Evolutionary conservation across 2,329 filamentous ascomycete species (phyloP).

Genomic region (Colletotrichum echinochloae): DNA sequence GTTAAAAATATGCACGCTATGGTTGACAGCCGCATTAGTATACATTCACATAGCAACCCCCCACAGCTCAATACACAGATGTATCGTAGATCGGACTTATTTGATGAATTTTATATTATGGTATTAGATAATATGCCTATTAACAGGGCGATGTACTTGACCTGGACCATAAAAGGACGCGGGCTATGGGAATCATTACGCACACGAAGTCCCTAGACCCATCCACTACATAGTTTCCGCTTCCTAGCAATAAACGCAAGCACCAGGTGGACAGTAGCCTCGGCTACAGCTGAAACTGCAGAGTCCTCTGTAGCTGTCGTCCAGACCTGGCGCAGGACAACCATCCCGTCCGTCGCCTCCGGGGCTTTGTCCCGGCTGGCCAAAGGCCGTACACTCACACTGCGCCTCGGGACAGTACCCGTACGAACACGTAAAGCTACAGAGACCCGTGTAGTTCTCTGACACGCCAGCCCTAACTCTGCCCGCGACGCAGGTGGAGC

Average conservation of each 20-base stretch:
- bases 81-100: too few relatives aligned
- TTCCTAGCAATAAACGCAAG: conserved; percentile 44
- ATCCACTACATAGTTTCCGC: too few relatives aligned
- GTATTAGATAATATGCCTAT: too few relatives aligned
- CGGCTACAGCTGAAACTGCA: conserved; percentile 60
- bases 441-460: conserved; percentile 51
- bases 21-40: too few relatives aligned
- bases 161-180: too few relatives aligned
- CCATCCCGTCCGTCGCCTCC: conserved; percentile 46
- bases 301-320: conserved; percentile 56
- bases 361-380: conserved; percentile 43
- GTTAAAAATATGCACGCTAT: too few relatives aligned
- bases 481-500: conserved; percentile 45
- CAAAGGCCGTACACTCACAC: conserved; percentile 50
- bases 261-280: conserved; percentile 56
- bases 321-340: conserved; percentile 49
- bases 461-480: conserved; percentile 45
- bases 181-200: too few relatives aligned
- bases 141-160: too few relatives aligned
- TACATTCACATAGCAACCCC: too few relatives aligned
- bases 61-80: too few relatives aligned
- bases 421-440: conserved; percentile 48
- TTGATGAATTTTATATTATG: too few relatives aligned
- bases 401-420: conserved; percentile 50
- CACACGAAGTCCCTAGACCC: too few relatives aligned